A percentile compares a stretch with the other conserved stretches of the same genome.
Evolutionary conservation across 805 yeast species (phyloP).

Genomic region (Maudiozyma barnettii): DNA sequence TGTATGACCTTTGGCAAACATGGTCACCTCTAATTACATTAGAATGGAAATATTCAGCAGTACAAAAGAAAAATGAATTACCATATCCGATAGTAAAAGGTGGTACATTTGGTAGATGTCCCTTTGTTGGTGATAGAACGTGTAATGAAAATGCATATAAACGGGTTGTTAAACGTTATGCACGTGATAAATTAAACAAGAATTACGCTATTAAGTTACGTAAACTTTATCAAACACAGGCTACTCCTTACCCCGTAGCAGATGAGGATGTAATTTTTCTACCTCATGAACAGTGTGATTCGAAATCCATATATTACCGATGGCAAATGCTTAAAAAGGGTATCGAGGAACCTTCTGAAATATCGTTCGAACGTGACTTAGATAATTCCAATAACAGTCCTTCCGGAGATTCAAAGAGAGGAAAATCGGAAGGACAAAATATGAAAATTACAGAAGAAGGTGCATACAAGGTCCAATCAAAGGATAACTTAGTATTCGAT

Average conservation of each 20-base stretch:
- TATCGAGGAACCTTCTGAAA: background rate
- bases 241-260: conserved; percentile 12
- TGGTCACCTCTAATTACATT: conserved; percentile 73
- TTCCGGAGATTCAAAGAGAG: too few species aligned
- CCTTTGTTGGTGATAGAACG: conserved; percentile 57
- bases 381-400: background rate
- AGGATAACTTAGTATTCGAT: too few species aligned
- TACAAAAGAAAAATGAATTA: conserved; percentile 29
- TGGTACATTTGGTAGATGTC: conserved; percentile 56
- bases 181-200: conserved; percentile 25
- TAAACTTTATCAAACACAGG: conserved; percentile 23
- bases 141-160: conserved; percentile 23
- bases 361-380: background rate
- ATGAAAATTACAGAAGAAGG: too few species aligned
- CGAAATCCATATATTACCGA: conserved; percentile 11
- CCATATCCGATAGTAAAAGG: conserved; percentile 27
- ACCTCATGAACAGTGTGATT: conserved; percentile 21
- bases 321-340: conserved; percentile 7
- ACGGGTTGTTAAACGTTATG: conserved; percentile 25
- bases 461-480: too few species aligned
- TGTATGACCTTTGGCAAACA: conserved; percentile 69
- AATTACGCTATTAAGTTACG: conserved; percentile 25
- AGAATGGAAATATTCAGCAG: conserved; percentile 56
- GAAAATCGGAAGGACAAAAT: too few species aligned
- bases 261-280: conserved; percentile 10